Percentiles rank a stretch among this genome's conserved stretches.
Evolutionary conservation across 345 rosid genomes (phyloP).

Genomic region (Kandelia obovata): DNA sequence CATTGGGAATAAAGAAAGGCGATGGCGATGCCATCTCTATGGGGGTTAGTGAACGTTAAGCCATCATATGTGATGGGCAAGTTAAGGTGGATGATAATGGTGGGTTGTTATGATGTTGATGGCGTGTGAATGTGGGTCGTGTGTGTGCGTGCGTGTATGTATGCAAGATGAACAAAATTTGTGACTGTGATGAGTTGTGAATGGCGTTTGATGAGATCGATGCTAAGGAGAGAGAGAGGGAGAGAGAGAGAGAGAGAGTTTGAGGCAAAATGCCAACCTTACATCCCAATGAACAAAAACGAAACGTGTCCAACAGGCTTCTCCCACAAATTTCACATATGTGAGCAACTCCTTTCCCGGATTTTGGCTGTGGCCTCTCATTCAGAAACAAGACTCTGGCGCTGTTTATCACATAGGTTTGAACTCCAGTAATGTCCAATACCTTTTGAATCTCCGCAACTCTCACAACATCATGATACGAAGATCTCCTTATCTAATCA

Average conservation of each 20-base stretch:
- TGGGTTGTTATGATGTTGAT: constrained; percentile 38
- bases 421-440: constrained; percentile 75
- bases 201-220: constrained; percentile 18
- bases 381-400: constrained; percentile 80
- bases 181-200: constrained; percentile 26
- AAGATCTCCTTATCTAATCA: constrained; percentile 72
- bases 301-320: constrained; percentile 75
- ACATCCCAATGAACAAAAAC: constrained; percentile 93
- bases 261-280: constrained; percentile 45
- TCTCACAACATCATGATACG: constrained; percentile 90
- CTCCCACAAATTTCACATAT: constrained; percentile 76
- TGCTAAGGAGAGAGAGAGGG: background rate
- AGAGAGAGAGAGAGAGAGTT: background rate
- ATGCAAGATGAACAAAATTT: constrained; percentile 13
- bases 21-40: background rate
- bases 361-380: constrained; percentile 75
- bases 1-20: constrained; percentile 3
- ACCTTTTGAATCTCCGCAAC: constrained; percentile 69
- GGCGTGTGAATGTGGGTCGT: constrained; percentile 24
- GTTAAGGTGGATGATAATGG: constrained; percentile 11
- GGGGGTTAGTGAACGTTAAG: background rate
- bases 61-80: constrained; percentile 4
- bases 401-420: constrained; percentile 87
- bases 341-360: constrained; percentile 53
- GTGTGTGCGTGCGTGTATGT: background rate